These are phyloP conservation scores for Diaporthe humulicola DNA, from an alignment of 2,329 filamentous ascomycete genomes.

Conservation along the genomic window DNA sequence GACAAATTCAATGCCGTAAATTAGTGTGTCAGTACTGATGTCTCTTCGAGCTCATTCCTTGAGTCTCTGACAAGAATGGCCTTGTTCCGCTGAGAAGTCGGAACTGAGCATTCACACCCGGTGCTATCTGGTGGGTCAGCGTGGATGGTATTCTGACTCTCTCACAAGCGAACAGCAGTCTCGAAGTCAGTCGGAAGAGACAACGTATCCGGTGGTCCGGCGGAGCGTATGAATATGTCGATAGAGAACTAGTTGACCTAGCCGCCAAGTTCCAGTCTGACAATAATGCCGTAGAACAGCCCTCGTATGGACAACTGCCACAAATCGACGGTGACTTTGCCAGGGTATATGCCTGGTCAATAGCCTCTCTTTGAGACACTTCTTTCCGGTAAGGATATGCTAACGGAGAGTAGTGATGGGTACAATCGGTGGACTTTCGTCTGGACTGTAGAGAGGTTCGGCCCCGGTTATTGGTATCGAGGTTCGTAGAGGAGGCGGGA, in stretches of 20 bases:
- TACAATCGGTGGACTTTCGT: neutral
- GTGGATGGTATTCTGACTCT: neutral
- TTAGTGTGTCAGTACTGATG: neutral
- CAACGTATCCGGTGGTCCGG: neutral
- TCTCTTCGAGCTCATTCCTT: neutral
- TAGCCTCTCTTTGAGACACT: too few species aligned
- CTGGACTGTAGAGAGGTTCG: neutral
- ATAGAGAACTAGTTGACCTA: neutral
- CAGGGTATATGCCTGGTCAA: neutral
- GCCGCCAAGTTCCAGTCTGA: neutral
- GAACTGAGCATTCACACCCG: neutral
- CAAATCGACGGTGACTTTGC: neutral
- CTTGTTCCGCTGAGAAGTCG: neutral
- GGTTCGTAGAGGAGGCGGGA: neutral
- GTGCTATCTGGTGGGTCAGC: neutral
- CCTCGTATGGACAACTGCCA: neutral
- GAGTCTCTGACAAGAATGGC: neutral
- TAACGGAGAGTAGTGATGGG: neutral
- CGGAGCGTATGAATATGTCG: neutral
- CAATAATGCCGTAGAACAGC: too few species aligned
- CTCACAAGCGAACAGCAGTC: too few species aligned
- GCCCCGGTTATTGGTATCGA: neutral
- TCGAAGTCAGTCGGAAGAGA: too few species aligned
- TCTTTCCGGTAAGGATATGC: neutral
- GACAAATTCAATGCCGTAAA: neutral